Conservation (phyloP, 2,329 filamentous ascomycete species). For the Huntiella omanensis region DNA sequence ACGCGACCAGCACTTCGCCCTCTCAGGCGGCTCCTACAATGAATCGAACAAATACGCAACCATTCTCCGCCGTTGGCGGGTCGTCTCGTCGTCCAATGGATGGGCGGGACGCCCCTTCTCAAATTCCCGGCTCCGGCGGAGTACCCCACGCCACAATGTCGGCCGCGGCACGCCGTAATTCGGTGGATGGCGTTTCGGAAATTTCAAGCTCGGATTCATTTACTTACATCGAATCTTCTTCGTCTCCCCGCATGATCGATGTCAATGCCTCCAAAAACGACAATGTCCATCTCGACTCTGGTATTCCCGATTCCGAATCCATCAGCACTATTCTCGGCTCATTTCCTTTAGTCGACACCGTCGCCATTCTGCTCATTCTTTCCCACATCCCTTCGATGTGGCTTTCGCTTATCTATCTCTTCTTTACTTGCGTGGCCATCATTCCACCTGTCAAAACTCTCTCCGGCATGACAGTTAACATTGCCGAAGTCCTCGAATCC, state of each 20-base stretch:
- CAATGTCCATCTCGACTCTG: slow-evolving; percentile 50
- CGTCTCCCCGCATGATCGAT: slow-evolving; percentile 46
- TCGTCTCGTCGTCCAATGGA: too few relatives aligned
- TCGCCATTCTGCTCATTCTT: slow-evolving; percentile 89
- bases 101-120: too few relatives aligned
- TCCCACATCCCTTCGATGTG: slow-evolving; percentile 81
- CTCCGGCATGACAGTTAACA: slow-evolving; percentile 59
- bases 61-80: slow-evolving; percentile 19
- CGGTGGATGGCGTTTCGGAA: slow-evolving; percentile 33
- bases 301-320: slow-evolving; percentile 44
- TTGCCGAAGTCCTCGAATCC: slow-evolving; percentile 82
- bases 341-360: slow-evolving; percentile 82
- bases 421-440: slow-evolving; percentile 86
- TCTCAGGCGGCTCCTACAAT: slow-evolving; percentile 11
- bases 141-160: slow-evolving; percentile 2
- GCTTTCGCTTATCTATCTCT: slow-evolving; percentile 72
- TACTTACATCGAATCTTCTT: slow-evolving; percentile 15
- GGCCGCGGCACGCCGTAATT: slow-evolving; percentile 16
- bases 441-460: slow-evolving; percentile 66
- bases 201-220: slow-evolving; percentile 24
- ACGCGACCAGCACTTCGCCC: slow-evolving; percentile 8
- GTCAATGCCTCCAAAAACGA: slow-evolving; percentile 50
- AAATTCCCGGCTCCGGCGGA: not conserved
- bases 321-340: slow-evolving; percentile 74
- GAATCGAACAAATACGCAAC: slow-evolving; percentile 19